Conservation (phyloP, 1,139 yeast genomes). For the Kodamaea arcana region DNA sequence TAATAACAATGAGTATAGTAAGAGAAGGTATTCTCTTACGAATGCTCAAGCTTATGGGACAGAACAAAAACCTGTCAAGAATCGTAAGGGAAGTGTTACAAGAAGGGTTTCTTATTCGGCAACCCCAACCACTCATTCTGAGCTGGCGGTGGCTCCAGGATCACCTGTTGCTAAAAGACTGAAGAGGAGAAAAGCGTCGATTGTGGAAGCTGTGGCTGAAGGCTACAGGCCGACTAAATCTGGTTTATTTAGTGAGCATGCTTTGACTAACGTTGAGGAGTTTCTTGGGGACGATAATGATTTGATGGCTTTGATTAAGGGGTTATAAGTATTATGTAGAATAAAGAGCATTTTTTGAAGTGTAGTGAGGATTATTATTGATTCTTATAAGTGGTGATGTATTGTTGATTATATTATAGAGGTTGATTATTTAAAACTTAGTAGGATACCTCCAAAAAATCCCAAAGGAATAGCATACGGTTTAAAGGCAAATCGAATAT, state of each 20-base stretch:
- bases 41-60: constrained; percentile 9
- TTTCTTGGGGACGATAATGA: constrained; percentile 46
- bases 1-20: constrained; percentile 18
- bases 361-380: neutral
- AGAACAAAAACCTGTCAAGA: constrained; percentile 8
- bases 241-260: constrained; percentile 71
- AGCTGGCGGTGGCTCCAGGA: constrained; percentile 7
- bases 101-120: constrained; percentile 5
- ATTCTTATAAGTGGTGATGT: too few species aligned
- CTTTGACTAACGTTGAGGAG: constrained; percentile 69
- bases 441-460: too few species aligned
- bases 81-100: constrained; percentile 8
- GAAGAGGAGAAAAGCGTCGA: constrained; percentile 53
- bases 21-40: constrained; percentile 14
- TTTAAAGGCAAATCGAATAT: too few species aligned
- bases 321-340: constrained; percentile 20
- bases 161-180: constrained; percentile 15
- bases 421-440: too few species aligned
- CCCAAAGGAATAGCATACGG: too few species aligned
- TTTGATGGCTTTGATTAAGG: constrained; percentile 44
- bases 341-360: too few species aligned
- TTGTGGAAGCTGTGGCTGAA: constrained; percentile 71
- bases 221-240: constrained; percentile 69
- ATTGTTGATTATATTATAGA: too few species aligned
- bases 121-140: constrained; percentile 10